A percentile compares a stretch with the other conserved stretches of the same genome.
These are phyloP conservation scores for Leccinellum luteum DNA, from an alignment of 768 basidiomycete genomes.

Conservation along the genomic window DNA sequence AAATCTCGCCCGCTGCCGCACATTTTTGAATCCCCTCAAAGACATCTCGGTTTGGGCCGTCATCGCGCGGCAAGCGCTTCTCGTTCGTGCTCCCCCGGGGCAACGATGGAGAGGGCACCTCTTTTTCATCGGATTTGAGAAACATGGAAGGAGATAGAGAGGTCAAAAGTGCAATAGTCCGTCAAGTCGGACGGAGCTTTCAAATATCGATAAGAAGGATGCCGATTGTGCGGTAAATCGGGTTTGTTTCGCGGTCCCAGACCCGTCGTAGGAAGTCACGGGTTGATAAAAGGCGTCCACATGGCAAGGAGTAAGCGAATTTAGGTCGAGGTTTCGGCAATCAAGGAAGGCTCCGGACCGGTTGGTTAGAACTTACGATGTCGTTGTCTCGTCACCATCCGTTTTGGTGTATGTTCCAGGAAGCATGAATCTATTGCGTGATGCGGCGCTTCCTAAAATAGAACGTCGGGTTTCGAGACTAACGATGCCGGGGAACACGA, in stretches of 20 bases:
- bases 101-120: background rate
- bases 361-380: no score
- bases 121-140: background rate
- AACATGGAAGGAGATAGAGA: background rate
- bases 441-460: no score
- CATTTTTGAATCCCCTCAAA: slow-evolving; percentile 19
- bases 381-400: no score
- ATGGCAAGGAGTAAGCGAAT: background rate
- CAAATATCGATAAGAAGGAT: background rate
- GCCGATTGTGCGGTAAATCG: background rate
- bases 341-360: background rate
- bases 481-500: no score
- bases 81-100: slow-evolving; percentile 3
- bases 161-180: background rate
- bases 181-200: background rate
- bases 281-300: no score
- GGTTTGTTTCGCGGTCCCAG: background rate
- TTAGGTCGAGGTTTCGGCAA: background rate
- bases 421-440: no score
- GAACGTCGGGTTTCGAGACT: no score
- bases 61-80: background rate
- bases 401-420: no score
- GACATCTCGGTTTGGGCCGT: background rate
- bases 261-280: background rate
- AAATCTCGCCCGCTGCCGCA: slow-evolving; percentile 45